Percentiles rank a stretch among this genome's conserved stretches.
phyloP scores from a whole-genome alignment of 202 grass and related monocot genomes.

The Carex arenaria region DNA sequence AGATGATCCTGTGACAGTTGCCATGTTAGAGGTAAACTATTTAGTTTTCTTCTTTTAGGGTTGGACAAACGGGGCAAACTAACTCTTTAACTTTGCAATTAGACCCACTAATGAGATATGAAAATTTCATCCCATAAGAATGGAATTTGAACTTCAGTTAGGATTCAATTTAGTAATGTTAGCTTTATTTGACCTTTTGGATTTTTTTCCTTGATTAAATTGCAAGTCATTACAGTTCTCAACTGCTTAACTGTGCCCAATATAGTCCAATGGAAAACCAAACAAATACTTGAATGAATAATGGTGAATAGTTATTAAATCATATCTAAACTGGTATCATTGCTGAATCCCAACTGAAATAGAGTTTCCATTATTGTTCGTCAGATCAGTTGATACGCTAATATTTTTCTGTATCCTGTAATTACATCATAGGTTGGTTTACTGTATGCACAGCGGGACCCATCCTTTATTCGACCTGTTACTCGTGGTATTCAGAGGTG shows the following conservation, averaged over 20 bases:
- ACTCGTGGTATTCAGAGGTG: slow-evolving; percentile 82
- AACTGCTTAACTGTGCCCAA: background rate
- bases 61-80: background rate
- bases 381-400: slow-evolving; percentile 20
- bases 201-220: background rate
- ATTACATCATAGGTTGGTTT: slow-evolving; percentile 67
- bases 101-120: background rate
- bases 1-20: slow-evolving; percentile 73
- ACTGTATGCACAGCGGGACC: slow-evolving; percentile 87
- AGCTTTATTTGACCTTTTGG: background rate
- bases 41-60: background rate
- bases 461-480: slow-evolving; percentile 80
- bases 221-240: background rate
- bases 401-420: background rate
- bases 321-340: background rate
- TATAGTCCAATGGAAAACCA: background rate
- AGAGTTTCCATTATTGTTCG: background rate
- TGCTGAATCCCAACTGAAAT: background rate
- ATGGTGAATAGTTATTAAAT: background rate
- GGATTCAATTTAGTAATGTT: background rate
- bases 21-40: slow-evolving; percentile 66
- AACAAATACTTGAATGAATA: background rate
- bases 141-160: background rate
- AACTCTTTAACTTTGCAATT: background rate
- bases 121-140: background rate